phyloP scores from a whole-genome alignment of 257 asterid genomes.

The Coffea eugenioides region DNA sequence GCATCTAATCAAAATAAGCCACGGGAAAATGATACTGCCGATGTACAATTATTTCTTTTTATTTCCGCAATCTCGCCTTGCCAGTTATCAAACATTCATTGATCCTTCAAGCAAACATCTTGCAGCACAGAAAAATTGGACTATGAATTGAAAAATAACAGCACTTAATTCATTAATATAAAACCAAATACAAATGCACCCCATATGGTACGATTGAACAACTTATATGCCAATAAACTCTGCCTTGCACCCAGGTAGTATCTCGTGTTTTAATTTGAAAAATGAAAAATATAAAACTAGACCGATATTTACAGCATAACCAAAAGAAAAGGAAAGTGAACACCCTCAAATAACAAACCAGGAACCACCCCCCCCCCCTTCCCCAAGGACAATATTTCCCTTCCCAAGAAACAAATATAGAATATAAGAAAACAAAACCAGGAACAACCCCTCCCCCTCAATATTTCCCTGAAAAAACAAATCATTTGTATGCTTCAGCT shows the following conservation, averaged over 20 bases:
- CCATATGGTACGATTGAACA: too few species aligned
- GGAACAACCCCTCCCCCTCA: too few species aligned
- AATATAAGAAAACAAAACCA: background rate
- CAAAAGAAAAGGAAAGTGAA: background rate
- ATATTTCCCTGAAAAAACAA: too few species aligned
- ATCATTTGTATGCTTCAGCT: constrained; percentile 1
- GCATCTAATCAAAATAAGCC: background rate
- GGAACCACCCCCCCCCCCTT: background rate
- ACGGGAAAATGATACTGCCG: background rate
- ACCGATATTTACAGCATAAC: background rate
- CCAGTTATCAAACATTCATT: background rate
- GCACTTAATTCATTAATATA: too few species aligned
- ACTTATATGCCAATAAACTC: background rate
- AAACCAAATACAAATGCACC: too few species aligned
- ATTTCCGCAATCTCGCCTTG: background rate
- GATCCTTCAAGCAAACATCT: background rate
- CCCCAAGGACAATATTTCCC: too few species aligned
- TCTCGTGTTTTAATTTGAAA: background rate
- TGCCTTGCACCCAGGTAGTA: background rate
- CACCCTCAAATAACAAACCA: background rate
- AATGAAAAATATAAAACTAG: background rate
- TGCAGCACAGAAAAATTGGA: too few species aligned
- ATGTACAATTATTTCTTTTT: too few species aligned
- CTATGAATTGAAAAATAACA: too few species aligned
- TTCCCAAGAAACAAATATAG: too few species aligned